Base-by-base conservation (phyloP, 495 filamentous ascomycete species). In the Annulohypoxylon nitens region DNA sequence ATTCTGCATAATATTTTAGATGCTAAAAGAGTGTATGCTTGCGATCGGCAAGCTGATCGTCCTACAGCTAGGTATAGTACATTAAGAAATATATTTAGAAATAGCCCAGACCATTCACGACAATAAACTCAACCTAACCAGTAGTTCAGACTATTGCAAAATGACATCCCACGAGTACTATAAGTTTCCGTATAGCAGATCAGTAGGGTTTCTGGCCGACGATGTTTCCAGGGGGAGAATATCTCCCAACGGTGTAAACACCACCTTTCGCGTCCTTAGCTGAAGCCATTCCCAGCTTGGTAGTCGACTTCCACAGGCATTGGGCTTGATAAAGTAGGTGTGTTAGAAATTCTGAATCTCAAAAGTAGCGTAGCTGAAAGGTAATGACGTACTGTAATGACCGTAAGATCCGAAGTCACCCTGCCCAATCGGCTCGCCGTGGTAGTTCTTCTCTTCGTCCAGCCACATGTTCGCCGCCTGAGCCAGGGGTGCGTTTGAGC, bases 281-380 rank as follows among this genome's bases (percentile, higher is more conserved):
- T 53, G 67, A 75, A 0, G 68, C 81, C 70, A 84, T 74, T 7
- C 82, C 82, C 10, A 82, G 23, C 43, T 79, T 75, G 8, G 77
- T 81, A 18, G 81, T 83, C 1, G 69, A 71, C 23, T 76, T 73
- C 82, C 82, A 83, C 69, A 84, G 70, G 55, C 81, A 81, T 71
- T 84, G 82, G 48, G 82, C 77, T 79, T 53, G 18, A 50, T 4
- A 43, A n/a, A 14, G 14, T 4, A n/a, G 4, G 3, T 3, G 12
- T n/a, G 33, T 12, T 67, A 55, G 43, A 37, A 37, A 14, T 50
- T 47, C 45, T 5, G 45, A 30, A 30, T 4, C 25, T 43, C 16
- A 20, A 43, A 48, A 10, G 30, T 4, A 11, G 30, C 16, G 11
- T 14, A 37, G n/a, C 25, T 36, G 10, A 11, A n/a, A 30, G 33